Conservation (phyloP, 257 asterid species). For the Ilex asprella region DNA sequence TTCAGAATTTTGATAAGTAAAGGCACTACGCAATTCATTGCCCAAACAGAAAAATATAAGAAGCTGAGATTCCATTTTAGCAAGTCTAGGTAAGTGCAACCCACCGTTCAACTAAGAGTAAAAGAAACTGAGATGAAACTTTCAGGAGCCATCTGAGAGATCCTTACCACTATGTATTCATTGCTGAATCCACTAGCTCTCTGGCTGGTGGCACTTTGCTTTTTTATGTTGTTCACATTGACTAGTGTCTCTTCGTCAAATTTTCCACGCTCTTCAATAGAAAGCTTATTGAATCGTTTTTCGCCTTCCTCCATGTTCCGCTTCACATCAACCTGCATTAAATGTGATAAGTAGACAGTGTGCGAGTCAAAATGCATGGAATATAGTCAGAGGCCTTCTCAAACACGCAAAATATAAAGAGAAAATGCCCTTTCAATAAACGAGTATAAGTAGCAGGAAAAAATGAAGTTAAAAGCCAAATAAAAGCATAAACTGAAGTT, state of each 20-base stretch:
- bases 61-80: background rate
- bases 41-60: too few species aligned
- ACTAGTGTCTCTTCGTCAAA: conserved; percentile 98
- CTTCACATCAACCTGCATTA: conserved; percentile 73
- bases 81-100: background rate
- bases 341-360: conserved; percentile 2
- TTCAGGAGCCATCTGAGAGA: background rate
- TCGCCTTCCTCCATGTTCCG: conserved; percentile 75
- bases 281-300: conserved; percentile 68
- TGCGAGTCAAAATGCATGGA: background rate
- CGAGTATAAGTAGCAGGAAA: background rate
- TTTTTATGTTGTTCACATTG: conserved; percentile 76
- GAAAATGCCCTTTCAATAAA: background rate
- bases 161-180: conserved; percentile 91
- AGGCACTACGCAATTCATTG: too few species aligned
- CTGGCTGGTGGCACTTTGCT: conserved; percentile 46
- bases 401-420: background rate
- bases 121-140: background rate
- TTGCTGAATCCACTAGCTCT: conserved; percentile 68
- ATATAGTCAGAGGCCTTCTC: background rate
- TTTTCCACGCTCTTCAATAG: conserved; percentile 93
- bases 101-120: background rate
- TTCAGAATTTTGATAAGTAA: too few species aligned
- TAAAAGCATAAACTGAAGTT: too few species aligned
- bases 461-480: too few species aligned